Percentiles rank a stretch among this genome's conserved stretches.
Evolutionary conservation across 805 yeast species (phyloP).

Genomic region (Hanseniaspora clermontiae): DNA sequence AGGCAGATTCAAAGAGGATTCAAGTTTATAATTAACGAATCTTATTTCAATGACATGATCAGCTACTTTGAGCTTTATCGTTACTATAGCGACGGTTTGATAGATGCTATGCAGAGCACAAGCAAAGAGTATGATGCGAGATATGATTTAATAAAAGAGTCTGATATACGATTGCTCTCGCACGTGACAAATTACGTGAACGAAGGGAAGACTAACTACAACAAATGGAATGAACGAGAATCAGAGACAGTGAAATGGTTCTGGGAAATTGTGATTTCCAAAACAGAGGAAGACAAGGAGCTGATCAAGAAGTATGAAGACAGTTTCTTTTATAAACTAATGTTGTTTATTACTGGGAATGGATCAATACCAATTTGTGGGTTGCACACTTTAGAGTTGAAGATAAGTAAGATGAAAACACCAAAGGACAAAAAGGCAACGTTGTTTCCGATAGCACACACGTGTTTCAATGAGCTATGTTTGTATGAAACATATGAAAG

Average conservation of each 20-base stretch:
- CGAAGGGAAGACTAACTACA: not conserved
- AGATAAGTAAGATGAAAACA: constrained; percentile 43
- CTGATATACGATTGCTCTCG: constrained; percentile 55
- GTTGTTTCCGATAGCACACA: constrained; percentile 74
- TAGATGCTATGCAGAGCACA: constrained; percentile 19
- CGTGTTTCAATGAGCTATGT: constrained; percentile 86
- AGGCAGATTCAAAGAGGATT: constrained; percentile 59
- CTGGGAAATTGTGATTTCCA: constrained; percentile 59
- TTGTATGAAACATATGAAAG: constrained; percentile 47
- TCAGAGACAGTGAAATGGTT: constrained; percentile 54
- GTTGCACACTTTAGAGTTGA: constrained; percentile 57
- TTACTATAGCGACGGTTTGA: constrained; percentile 60
- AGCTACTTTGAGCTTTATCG: constrained; percentile 71
- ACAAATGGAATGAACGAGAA: constrained; percentile 19
- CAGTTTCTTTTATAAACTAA: constrained; percentile 28
- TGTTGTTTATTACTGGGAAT: constrained; percentile 77
- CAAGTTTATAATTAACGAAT: constrained; percentile 52
- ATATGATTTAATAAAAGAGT: constrained; percentile 12
- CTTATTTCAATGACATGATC: constrained; percentile 68
- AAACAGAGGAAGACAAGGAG: constrained; percentile 40
- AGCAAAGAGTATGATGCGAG: not conserved
- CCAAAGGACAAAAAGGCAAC: constrained; percentile 21
- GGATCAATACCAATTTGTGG: constrained; percentile 93
- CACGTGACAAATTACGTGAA: constrained; percentile 66
- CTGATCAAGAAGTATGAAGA: constrained; percentile 16